These are phyloP conservation scores for Diatrype stigma DNA, from an alignment of 2,329 filamentous ascomycete genomes.

Conservation along the genomic window DNA sequence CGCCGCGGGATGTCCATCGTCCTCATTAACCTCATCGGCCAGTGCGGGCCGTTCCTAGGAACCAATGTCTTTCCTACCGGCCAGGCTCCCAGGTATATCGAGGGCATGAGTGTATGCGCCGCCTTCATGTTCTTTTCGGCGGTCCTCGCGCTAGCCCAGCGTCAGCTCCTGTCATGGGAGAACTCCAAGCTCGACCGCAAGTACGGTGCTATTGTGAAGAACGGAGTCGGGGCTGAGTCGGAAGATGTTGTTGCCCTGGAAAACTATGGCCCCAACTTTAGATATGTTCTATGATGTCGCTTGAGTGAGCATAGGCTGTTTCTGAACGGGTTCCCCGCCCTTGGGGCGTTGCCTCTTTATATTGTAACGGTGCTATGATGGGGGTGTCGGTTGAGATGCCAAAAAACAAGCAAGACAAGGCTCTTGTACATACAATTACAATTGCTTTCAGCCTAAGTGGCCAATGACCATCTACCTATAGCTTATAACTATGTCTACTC, in stretches of 20 bases:
- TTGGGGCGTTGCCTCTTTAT: no score
- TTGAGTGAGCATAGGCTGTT: no score
- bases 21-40: constrained; percentile 23
- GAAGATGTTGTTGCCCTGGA: constrained; percentile 10
- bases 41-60: constrained; percentile 23
- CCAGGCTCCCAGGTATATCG: constrained; percentile 14
- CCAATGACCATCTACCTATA: no score
- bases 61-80: constrained; percentile 19
- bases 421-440: no score
- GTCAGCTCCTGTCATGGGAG: constrained; percentile 17
- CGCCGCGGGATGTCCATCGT: constrained; percentile 22
- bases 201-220: constrained; percentile 12
- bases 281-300: constrained; percentile 20
- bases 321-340: no score
- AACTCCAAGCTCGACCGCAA: constrained; percentile 19
- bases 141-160: constrained; percentile 15
- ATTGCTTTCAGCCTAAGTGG: no score
- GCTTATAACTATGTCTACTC: no score
- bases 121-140: constrained; percentile 25
- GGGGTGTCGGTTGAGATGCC: no score
- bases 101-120: constrained; percentile 24
- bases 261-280: constrained; percentile 19
- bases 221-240: not conserved
- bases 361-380: no score
- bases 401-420: no score